Evolutionary conservation across 2,329 filamentous ascomycete species (phyloP).

Genomic region (Hypoxylon sp.): DNA sequence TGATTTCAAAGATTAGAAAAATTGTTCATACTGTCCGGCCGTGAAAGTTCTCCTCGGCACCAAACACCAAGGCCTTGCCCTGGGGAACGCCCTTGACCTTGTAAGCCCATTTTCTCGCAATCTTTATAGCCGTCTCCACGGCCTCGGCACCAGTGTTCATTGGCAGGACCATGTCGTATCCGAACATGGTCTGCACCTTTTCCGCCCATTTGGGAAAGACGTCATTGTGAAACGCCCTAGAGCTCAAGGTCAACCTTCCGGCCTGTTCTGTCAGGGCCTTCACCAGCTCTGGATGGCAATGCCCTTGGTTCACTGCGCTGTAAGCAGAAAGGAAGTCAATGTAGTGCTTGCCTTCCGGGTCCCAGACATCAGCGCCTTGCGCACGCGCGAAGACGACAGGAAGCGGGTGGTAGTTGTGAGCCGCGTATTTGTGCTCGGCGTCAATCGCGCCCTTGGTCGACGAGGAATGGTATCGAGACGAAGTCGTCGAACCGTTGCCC

Average conservation of each 20-base stretch:
- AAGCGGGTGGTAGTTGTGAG: conserved; percentile 98
- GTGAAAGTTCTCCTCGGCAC: conserved; percentile 93
- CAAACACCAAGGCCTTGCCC: conserved; percentile 86
- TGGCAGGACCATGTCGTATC: conserved; percentile 96
- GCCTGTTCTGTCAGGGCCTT: conserved; percentile 92
- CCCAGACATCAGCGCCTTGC: conserved; percentile 90
- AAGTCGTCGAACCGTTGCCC: conserved; percentile 51
- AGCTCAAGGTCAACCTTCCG: conserved; percentile 88
- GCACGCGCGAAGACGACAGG: conserved; percentile 93
- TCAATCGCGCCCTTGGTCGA: conserved; percentile 84
- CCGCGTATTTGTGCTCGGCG: conserved; percentile 84
- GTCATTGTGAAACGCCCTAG: conserved; percentile 97
- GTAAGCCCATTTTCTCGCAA: conserved; percentile 98
- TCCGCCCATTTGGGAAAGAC: conserved; percentile 96
- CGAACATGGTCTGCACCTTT: conserved; percentile 88
- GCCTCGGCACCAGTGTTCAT: conserved; percentile 99
- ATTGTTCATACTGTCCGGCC: conserved; percentile 77
- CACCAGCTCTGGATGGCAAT: conserved; percentile 96
- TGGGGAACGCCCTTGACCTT: conserved; percentile 91
- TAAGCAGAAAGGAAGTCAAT: conserved; percentile 98
- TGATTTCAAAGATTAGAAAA: conserved; percentile 52
- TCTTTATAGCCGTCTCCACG: conserved; percentile 94
- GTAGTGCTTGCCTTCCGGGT: conserved; percentile 94
- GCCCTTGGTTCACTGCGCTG: conserved; percentile 96
- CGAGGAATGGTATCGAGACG: conserved; percentile 74